phyloP scores from a whole-genome alignment of 306 rosid genomes.

The Cicer bijugum region DNA sequence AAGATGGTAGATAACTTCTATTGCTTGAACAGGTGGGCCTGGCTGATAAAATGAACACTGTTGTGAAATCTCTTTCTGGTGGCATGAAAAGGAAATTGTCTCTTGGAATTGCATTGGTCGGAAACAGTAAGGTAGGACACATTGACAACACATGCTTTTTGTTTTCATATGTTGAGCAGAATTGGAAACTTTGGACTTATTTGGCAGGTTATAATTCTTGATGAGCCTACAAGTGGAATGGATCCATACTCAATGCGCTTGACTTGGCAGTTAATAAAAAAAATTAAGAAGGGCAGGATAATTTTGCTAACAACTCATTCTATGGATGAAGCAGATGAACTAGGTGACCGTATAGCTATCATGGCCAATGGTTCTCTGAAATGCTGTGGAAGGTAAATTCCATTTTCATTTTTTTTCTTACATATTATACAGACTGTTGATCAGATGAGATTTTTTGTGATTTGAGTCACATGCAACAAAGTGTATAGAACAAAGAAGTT shows the following conservation, averaged over 20 bases:
- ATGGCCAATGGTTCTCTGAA: conserved; percentile 96
- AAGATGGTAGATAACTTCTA: conserved; percentile 42
- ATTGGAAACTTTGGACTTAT: conserved; percentile 37
- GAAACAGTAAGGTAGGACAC: conserved; percentile 79
- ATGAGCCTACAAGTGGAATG: conserved; percentile 99
- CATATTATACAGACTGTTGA: conserved; percentile 1
- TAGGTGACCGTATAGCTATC: conserved; percentile 96
- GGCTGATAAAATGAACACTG: conserved; percentile 81
- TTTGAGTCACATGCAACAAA: background rate
- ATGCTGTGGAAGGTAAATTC: conserved; percentile 90
- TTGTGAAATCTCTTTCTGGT: conserved; percentile 86
- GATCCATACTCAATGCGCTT: conserved; percentile 98
- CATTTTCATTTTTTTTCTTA: background rate
- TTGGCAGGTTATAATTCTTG: conserved; percentile 86
- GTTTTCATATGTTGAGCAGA: conserved; percentile 24
- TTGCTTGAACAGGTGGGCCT: conserved; percentile 79
- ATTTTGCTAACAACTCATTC: conserved; percentile 94
- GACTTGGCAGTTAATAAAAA: conserved; percentile 97
- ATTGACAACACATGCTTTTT: conserved; percentile 33
- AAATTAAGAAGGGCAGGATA: conserved; percentile 89
- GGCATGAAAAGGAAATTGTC: conserved; percentile 99
- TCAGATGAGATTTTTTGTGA: conserved; percentile 3
- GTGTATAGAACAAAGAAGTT: background rate
- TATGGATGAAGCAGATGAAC: conserved; percentile 99
- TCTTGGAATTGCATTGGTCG: conserved; percentile 94